phyloP scores from a whole-genome alignment of 78 protist species.

The Cavenderia fasciculata region DNA sequence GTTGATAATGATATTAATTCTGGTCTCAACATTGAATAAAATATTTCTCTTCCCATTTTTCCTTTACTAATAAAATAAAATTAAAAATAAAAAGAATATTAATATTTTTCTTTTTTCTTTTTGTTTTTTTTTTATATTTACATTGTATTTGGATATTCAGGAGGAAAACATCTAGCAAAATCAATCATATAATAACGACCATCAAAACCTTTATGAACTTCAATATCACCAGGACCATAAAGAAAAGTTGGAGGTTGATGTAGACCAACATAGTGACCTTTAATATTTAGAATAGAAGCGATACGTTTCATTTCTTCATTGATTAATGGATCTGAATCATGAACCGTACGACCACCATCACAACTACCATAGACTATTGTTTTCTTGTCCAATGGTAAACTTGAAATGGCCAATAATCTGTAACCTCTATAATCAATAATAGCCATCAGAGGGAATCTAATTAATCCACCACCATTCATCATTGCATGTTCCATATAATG shows the following conservation, averaged over 20 bases:
- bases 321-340: constrained; percentile 15
- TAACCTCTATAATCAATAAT: constrained; percentile 62
- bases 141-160: constrained; percentile 11
- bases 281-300: neutral
- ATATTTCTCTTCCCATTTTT: constrained; percentile 21
- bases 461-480: neutral
- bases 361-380: constrained; percentile 59
- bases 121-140: neutral
- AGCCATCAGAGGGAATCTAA: constrained; percentile 65
- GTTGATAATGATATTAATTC: neutral
- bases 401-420: constrained; percentile 30
- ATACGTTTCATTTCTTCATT: constrained; percentile 24
- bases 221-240: constrained; percentile 79
- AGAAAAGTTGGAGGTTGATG: neutral
- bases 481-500: constrained; percentile 21
- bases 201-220: constrained; percentile 52
- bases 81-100: neutral
- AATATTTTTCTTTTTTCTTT: neutral
- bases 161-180: constrained; percentile 55
- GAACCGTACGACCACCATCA: constrained; percentile 63
- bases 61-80: neutral
- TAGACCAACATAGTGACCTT: constrained; percentile 29
- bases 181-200: constrained; percentile 61
- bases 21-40: constrained; percentile 20
- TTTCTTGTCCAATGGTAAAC: constrained; percentile 13